phyloP scores from a whole-genome alignment of 306 rosid species.

The Vachellia collinsii region DNA sequence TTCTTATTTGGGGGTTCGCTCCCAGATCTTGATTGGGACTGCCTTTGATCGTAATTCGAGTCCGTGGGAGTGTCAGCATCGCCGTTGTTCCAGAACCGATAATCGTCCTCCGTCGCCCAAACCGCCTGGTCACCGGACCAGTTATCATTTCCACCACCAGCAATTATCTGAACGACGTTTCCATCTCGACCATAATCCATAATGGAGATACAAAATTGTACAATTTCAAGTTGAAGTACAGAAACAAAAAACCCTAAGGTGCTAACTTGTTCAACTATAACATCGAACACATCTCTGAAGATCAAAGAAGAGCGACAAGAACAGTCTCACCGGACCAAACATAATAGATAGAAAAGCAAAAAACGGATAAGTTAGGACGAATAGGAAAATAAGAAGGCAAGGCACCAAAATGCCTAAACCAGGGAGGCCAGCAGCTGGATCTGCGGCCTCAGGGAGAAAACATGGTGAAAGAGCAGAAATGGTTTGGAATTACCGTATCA shows the following conservation, averaged over 20 bases:
- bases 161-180: conserved; percentile 80
- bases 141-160: conserved; percentile 62
- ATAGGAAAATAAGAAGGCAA: background rate
- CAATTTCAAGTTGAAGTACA: background rate
- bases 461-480: conserved; percentile 1
- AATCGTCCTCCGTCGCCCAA: conserved; percentile 99
- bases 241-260: conserved; percentile 47
- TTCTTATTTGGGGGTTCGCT: conserved; percentile 89
- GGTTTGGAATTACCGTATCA: background rate
- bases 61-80: conserved; percentile 67
- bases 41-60: conserved; percentile 72
- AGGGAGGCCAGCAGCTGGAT: conserved; percentile 23
- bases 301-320: background rate
- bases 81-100: conserved; percentile 73
- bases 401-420: conserved; percentile 19
- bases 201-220: background rate
- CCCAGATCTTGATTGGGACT: conserved; percentile 70
- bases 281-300: background rate
- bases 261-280: conserved; percentile 1
- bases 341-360: conserved; percentile 19
- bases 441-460: background rate
- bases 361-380: background rate
- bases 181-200: conserved; percentile 76
- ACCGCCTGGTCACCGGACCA: conserved; percentile 79
- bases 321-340: background rate